A percentile compares a stretch with the other conserved stretches of the same genome.
phyloP scores from a whole-genome alignment of 1,284 basidiomycete genomes.

The Hortiboletus rubellus region DNA sequence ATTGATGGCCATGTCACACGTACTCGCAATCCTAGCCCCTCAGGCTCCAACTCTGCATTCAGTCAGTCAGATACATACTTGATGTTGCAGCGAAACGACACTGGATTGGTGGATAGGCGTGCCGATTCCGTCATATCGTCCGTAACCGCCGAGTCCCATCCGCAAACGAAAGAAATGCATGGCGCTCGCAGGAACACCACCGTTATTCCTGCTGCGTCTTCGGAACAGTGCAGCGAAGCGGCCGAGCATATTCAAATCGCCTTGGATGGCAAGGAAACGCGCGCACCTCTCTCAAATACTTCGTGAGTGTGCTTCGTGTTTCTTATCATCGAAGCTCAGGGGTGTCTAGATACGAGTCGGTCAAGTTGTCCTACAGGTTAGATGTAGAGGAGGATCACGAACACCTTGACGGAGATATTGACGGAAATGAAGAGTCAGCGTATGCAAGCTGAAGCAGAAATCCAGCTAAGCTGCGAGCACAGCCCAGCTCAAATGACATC shows the following conservation, averaged over 20 bases:
- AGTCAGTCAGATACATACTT: not conserved
- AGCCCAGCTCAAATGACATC: not conserved
- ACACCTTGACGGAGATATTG: not conserved
- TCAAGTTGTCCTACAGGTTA: not conserved
- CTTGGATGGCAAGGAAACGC: no score
- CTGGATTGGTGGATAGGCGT: not conserved
- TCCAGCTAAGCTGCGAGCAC: not conserved
- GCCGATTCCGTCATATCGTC: not conserved
- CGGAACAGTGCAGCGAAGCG: not conserved
- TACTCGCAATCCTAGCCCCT: not conserved
- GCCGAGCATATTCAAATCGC: no score
- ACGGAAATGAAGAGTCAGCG: not conserved
- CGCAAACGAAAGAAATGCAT: not conserved
- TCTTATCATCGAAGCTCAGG: not conserved
- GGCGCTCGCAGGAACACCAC: not conserved
- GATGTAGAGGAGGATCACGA: not conserved
- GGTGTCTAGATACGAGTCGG: not conserved
- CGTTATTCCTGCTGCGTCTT: not conserved
- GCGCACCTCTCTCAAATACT: no score
- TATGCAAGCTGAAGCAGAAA: not conserved
- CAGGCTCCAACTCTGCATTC: not conserved
- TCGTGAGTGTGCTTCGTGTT: no score
- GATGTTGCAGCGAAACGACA: not conserved
- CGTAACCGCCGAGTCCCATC: not conserved
- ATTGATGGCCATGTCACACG: not conserved